These are phyloP conservation scores for Pontederia paniculata DNA, from an alignment of 176 grass and related monocot genomes.

Conservation along the genomic window DNA sequence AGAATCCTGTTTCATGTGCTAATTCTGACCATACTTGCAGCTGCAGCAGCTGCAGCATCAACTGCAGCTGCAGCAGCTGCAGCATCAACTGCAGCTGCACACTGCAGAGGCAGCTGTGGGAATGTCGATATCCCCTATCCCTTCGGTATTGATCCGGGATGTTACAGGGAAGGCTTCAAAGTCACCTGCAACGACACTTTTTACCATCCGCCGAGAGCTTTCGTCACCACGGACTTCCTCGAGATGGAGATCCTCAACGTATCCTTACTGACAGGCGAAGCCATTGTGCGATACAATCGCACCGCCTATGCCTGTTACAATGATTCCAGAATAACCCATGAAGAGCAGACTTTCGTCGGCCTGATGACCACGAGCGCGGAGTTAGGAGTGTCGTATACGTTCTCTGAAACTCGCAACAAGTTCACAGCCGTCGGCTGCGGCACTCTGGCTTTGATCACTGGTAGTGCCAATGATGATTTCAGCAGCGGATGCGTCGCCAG, in stretches of 20 bases:
- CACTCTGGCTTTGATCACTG: not conserved
- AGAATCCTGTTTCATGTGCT: no score
- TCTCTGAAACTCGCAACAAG: conserved; percentile 29
- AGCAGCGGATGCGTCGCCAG: conserved; percentile 24
- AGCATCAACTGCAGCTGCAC: not conserved
- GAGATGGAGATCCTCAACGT: no score
- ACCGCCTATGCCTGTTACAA: not conserved
- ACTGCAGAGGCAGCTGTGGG: not conserved
- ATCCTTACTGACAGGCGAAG: not conserved
- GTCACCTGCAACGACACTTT: not conserved
- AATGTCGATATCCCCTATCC: conserved; percentile 4
- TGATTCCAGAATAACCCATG: not conserved
- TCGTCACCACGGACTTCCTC: fast-evolving
- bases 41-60: no score
- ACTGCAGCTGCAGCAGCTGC: not conserved
- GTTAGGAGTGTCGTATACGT: not conserved
- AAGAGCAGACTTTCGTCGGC: not conserved
- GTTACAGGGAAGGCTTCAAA: not conserved
- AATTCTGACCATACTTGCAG: no score
- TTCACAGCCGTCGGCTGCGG: conserved; percentile 31
- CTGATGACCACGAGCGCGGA: no score
- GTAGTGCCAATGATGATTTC: not conserved
- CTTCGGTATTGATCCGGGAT: not conserved
- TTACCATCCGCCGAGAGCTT: no score
- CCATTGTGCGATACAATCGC: not conserved